These are phyloP conservation scores for Priceomyces medius DNA, from an alignment of 805 yeast species.

Conservation along the genomic window DNA sequence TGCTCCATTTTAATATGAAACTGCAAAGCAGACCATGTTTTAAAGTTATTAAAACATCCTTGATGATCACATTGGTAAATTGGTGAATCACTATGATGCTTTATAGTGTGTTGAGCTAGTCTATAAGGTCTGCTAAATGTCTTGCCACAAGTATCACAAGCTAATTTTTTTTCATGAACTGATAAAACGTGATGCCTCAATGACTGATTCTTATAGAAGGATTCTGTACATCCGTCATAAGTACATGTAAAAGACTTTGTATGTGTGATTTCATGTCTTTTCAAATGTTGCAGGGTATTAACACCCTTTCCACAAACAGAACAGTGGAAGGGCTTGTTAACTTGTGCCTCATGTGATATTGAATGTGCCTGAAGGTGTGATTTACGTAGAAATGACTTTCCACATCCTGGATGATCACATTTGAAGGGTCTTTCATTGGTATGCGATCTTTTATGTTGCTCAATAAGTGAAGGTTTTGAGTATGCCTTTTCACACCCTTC, in stretches of 20 bases:
- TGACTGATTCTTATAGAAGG: constrained; percentile 74
- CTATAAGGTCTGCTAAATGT: constrained; percentile 63
- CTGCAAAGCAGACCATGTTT: constrained; percentile 72
- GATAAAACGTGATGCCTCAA: constrained; percentile 67
- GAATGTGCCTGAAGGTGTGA: constrained; percentile 79
- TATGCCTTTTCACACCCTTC: constrained; percentile 75
- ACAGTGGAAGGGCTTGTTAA: constrained; percentile 71
- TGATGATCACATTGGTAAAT: constrained; percentile 61
- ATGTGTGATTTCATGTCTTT: constrained; percentile 82
- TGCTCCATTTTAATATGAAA: constrained; percentile 70
- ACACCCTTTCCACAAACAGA: constrained; percentile 78
- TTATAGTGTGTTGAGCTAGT: constrained; percentile 63
- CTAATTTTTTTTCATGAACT: constrained; percentile 56
- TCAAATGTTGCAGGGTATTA: constrained; percentile 74
- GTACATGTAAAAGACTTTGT: constrained; percentile 60
- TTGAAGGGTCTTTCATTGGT: constrained; percentile 74
- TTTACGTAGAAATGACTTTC: constrained; percentile 64
- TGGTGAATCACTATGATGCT: constrained; percentile 57
- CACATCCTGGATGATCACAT: constrained; percentile 59
- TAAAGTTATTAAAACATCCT: constrained; percentile 59
- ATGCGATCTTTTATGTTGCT: constrained; percentile 79
- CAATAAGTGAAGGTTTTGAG: constrained; percentile 75
- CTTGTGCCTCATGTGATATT: constrained; percentile 54
- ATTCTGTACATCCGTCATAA: constrained; percentile 59
- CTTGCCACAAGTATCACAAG: constrained; percentile 64